These are phyloP conservation scores for Fusarium sp. DNA, from an alignment of 2,329 filamentous ascomycete genomes.

Conservation along the genomic window DNA sequence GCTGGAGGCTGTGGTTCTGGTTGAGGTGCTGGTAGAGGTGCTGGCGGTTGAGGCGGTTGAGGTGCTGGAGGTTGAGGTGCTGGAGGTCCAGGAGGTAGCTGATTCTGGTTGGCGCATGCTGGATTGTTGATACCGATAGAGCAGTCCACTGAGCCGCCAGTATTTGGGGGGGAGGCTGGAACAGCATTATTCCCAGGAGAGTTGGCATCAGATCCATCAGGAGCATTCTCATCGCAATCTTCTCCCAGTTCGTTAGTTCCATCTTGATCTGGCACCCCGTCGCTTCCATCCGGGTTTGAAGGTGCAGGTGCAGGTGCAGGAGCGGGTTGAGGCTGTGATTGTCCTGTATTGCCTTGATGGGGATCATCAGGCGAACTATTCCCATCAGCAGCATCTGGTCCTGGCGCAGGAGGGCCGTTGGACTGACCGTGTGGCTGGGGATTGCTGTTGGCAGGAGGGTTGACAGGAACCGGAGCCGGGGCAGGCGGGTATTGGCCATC, in stretches of 20 bases:
- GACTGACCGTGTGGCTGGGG: not conserved
- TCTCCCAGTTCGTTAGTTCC: not conserved
- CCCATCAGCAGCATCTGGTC: not conserved
- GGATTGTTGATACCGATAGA: not conserved
- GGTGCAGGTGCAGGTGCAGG: not conserved
- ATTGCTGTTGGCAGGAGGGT: not conserved
- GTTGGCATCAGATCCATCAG: not conserved
- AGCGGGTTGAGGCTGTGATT: conserved; percentile 4
- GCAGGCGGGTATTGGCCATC: not conserved
- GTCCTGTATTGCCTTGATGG: not conserved
- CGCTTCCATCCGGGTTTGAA: not conserved
- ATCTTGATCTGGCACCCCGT: not conserved
- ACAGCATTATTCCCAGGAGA: not conserved
- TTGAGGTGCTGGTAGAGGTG: not conserved
- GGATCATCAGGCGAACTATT: not conserved
- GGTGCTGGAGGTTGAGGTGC: not conserved
- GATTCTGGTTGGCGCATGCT: conserved; percentile 1
- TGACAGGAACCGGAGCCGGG: not conserved
- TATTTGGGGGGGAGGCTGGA: not conserved
- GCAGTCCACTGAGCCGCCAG: conserved; percentile 1
- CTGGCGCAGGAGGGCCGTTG: not conserved
- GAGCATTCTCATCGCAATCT: conserved; percentile 3
- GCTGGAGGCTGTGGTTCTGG: not conserved
- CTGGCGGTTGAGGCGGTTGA: not conserved
- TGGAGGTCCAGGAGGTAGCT: not conserved